Conservation (phyloP, 1,284 basidiomycete genomes). For the Leccinum insigne region DNA sequence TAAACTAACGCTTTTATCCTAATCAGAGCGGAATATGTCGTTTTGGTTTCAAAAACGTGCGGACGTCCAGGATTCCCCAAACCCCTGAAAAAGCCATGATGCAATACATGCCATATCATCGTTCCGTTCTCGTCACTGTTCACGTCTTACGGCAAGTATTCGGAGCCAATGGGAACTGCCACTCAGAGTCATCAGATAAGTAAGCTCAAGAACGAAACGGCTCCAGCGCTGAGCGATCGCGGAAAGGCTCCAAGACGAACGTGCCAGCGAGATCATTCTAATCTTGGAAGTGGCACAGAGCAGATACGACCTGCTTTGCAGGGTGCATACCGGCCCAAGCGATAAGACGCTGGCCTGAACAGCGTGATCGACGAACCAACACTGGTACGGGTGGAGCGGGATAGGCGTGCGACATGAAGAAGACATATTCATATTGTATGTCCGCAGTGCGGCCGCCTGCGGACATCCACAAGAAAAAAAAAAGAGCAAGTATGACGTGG, state of each 20-base stretch:
- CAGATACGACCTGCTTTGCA: conserved; percentile 5
- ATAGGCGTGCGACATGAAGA: conserved; percentile 3
- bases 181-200: conserved; percentile 5
- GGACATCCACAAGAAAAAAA: conserved; percentile 5
- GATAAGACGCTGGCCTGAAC: not conserved
- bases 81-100: conserved; percentile 8
- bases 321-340: not conserved
- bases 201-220: conserved; percentile 5
- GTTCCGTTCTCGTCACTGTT: not conserved
- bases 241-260: conserved; percentile 2
- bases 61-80: conserved; percentile 13
- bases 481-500: conserved; percentile 21
- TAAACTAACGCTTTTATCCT: conserved; percentile 1
- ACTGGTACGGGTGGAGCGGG: conserved; percentile 3
- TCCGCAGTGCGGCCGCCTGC: conserved; percentile 29
- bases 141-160: not conserved
- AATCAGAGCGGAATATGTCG: not conserved
- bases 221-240: conserved; percentile 14
- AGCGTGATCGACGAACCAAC: conserved; percentile 1
- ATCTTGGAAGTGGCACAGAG: conserved; percentile 12
- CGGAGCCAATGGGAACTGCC: conserved; percentile 1
- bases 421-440: conserved; percentile 14
- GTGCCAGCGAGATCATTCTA: conserved; percentile 2
- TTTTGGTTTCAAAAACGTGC: not conserved
- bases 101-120: conserved; percentile 7